Conservation (phyloP, 768 basidiomycete species). For the Boletales sp. region DNA sequence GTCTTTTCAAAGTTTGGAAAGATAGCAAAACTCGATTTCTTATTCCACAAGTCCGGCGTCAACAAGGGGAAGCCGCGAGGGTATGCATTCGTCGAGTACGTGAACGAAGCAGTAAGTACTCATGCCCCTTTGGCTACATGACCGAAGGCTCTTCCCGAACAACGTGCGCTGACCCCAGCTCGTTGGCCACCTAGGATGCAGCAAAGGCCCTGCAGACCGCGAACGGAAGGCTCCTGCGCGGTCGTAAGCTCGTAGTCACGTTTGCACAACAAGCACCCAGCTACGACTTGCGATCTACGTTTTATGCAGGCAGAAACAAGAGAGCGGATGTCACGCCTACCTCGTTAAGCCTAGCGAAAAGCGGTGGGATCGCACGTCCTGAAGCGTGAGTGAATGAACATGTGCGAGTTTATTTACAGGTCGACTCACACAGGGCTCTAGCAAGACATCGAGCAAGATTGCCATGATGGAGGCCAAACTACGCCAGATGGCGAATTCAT, state of each 20-base stretch:
- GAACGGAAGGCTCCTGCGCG: constrained; percentile 79
- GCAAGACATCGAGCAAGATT: constrained; percentile 83
- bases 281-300: constrained; percentile 26
- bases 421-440: constrained; percentile 10
- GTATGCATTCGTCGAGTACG: constrained; percentile 92
- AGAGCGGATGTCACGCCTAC: constrained; percentile 72
- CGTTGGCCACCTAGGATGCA: constrained; percentile 66
- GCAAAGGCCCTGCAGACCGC: constrained; percentile 67
- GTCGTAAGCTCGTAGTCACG: constrained; percentile 88
- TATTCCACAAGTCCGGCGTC: constrained; percentile 91
- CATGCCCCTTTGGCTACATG: background rate
- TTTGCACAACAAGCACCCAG: constrained; percentile 81
- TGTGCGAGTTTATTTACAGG: background rate
- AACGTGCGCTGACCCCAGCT: constrained; percentile 20
- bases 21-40: constrained; percentile 87
- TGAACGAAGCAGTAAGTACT: constrained; percentile 69
- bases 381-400: constrained; percentile 39
- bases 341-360: constrained; percentile 84
- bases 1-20: constrained; percentile 91
- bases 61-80: constrained; percentile 92
- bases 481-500: constrained; percentile 59
- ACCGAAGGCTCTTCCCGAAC: constrained; percentile 11
- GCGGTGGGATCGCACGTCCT: constrained; percentile 45
- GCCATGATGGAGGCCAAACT: constrained; percentile 96
- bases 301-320: constrained; percentile 34